Percentiles rank a stretch among this genome's conserved stretches.
These are phyloP conservation scores for Blastobotrys robertii DNA, from an alignment of 805 yeast species.

Conservation along the genomic window DNA sequence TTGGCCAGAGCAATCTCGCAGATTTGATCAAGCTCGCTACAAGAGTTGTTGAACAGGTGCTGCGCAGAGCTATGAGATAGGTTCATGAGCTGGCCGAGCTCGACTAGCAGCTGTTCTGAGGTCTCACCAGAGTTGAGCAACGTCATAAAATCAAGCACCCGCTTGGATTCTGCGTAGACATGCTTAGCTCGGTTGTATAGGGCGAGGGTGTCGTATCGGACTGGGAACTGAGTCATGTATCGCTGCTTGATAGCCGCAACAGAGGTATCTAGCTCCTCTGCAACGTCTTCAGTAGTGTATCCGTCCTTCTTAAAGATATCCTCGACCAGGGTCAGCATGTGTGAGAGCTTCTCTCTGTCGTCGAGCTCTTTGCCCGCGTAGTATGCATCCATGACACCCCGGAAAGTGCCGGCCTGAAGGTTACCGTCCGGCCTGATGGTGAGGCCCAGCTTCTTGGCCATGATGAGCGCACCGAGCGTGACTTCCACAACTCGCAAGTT, in stretches of 20 bases:
- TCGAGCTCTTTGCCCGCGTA: constrained; percentile 38
- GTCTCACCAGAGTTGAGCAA: constrained; percentile 26
- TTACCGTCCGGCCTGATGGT: constrained; percentile 39
- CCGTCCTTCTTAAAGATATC: constrained; percentile 36
- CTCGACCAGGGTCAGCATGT: constrained; percentile 38
- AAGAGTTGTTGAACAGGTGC: constrained; percentile 43
- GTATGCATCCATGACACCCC: constrained; percentile 52
- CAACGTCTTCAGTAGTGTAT: constrained; percentile 40
- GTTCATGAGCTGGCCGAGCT: constrained; percentile 49
- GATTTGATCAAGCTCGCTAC: constrained; percentile 42
- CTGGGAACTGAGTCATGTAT: constrained; percentile 47
- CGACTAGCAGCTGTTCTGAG: constrained; percentile 29
- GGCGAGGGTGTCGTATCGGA: constrained; percentile 45
- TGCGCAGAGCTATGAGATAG: constrained; percentile 48
- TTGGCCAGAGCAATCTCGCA: constrained; percentile 43
- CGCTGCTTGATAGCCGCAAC: constrained; percentile 34
- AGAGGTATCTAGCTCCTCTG: constrained; percentile 34
- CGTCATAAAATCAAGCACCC: constrained; percentile 44
- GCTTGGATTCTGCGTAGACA: constrained; percentile 50
- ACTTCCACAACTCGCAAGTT: constrained; percentile 66
- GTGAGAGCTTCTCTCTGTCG: constrained; percentile 32
- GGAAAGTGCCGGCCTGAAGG: constrained; percentile 46
- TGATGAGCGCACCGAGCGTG: constrained; percentile 51
- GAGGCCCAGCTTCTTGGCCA: constrained; percentile 41
- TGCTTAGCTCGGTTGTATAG: constrained; percentile 51